Evolutionary conservation across 345 rosid species (phyloP).

Genomic region (Gossypium mustelinum): DNA sequence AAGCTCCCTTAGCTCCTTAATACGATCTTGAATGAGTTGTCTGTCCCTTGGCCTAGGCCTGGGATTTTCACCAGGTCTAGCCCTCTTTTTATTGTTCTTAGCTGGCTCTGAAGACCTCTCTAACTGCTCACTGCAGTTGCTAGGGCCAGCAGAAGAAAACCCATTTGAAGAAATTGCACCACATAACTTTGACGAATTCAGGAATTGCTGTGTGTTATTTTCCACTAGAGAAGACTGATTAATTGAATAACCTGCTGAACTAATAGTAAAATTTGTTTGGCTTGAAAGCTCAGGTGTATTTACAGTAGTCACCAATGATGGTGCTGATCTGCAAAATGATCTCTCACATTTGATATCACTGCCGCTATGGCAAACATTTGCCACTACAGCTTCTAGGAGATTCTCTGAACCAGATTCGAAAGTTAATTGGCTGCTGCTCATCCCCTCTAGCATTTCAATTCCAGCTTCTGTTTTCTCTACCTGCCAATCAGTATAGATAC

Average conservation of each 20-base stretch:
- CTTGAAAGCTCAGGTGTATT: slow-evolving; percentile 46
- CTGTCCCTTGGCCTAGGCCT: slow-evolving; percentile 96
- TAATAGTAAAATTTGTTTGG: slow-evolving; percentile 35
- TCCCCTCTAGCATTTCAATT: slow-evolving; percentile 42
- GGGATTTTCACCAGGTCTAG: slow-evolving; percentile 78
- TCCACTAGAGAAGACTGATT: slow-evolving; percentile 39
- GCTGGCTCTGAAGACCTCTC: slow-evolving; percentile 56
- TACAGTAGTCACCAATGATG: slow-evolving; percentile 50
- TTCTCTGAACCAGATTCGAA: slow-evolving; percentile 59
- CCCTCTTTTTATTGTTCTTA: slow-evolving; percentile 69
- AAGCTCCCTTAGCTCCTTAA: slow-evolving; percentile 93
- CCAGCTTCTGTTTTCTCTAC: slow-evolving; percentile 46
- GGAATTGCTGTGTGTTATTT: slow-evolving; percentile 38
- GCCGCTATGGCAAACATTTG: slow-evolving; percentile 54
- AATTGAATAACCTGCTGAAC: slow-evolving; percentile 45
- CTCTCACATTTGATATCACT: slow-evolving; percentile 50
- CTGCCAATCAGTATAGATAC: slow-evolving; percentile 34
- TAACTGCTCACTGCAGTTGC: slow-evolving; percentile 58
- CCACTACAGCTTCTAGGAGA: slow-evolving; percentile 90
- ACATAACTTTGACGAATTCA: slow-evolving; percentile 53
- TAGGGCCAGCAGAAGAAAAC: slow-evolving; percentile 67
- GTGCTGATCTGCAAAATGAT: slow-evolving; percentile 42
- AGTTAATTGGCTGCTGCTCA: slow-evolving; percentile 52
- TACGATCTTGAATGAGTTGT: slow-evolving; percentile 94
- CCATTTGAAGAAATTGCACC: slow-evolving; percentile 62